Conservation (phyloP, 2,329 filamentous ascomycete genomes). For the Aspergillus carbonarius region DNA sequence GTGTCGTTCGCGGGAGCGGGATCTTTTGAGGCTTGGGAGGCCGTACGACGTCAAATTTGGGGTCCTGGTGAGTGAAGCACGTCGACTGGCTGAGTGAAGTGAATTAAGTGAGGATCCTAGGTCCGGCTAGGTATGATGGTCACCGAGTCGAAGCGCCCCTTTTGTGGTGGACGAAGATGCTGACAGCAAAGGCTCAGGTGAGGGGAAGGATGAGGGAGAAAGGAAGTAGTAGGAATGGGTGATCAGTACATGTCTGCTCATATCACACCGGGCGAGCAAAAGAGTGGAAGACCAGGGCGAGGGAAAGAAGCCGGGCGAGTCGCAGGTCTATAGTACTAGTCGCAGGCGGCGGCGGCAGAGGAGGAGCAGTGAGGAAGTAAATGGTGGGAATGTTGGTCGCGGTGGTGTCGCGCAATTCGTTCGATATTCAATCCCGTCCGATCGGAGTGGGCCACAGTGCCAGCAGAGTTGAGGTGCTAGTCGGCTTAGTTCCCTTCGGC, state of each 20-base stretch:
- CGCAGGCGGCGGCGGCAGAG: background rate
- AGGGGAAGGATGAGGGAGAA: slow-evolving; percentile 3
- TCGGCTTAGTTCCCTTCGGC: slow-evolving; percentile 12
- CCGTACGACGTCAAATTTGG: background rate
- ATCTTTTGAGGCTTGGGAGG: background rate
- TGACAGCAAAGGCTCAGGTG: background rate
- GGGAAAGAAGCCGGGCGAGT: background rate
- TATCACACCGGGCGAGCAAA: slow-evolving; percentile 3
- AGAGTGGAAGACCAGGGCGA: background rate
- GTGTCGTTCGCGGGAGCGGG: background rate
- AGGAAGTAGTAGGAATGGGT: background rate
- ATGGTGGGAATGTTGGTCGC: slow-evolving; percentile 3
- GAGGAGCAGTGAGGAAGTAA: slow-evolving; percentile 2
- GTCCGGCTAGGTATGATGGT: background rate
- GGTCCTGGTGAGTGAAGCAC: background rate
- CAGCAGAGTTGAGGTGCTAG: slow-evolving; percentile 1
- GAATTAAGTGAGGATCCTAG: background rate
- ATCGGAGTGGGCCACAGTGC: slow-evolving; percentile 19
- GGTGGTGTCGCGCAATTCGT: slow-evolving; percentile 19
- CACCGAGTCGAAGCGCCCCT: background rate
- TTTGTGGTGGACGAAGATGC: background rate
- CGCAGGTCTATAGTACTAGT: slow-evolving; percentile 8
- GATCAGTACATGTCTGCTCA: slow-evolving; percentile 7
- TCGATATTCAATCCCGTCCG: slow-evolving; percentile 21
- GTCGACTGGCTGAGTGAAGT: background rate